These are phyloP conservation scores for Aspergillus fumigatus DNA, from an alignment of 2,329 filamentous ascomycete species.

Conservation along the genomic window DNA sequence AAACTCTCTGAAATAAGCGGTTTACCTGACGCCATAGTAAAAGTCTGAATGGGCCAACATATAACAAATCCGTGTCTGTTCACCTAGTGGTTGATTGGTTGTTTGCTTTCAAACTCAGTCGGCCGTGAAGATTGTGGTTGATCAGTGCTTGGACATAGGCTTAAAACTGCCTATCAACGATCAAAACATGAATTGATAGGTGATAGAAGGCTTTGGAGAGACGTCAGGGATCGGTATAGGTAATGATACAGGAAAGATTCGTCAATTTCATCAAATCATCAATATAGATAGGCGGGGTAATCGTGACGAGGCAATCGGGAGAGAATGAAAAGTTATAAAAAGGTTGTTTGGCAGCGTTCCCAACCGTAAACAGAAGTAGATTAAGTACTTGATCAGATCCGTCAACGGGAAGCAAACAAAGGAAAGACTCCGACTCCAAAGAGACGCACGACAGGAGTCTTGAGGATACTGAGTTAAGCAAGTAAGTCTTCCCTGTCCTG, in stretches of 20 bases:
- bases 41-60: background rate
- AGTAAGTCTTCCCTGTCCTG: conserved; percentile 13
- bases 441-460: background rate
- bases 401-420: background rate
- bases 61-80: background rate
- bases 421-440: conserved; percentile 2
- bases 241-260: conserved; percentile 34
- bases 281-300: conserved; percentile 21
- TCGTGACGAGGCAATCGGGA: conserved; percentile 10
- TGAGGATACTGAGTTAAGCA: conserved; percentile 4
- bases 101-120: conserved; percentile 9
- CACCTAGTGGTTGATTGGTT: background rate
- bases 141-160: background rate
- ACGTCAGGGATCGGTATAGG: conserved; percentile 15
- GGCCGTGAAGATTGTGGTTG: conserved; percentile 10
- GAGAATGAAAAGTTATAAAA: conserved; percentile 3
- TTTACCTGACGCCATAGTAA: conserved; percentile 24
- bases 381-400: background rate
- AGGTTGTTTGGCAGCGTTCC: conserved; percentile 8
- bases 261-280: conserved; percentile 40
- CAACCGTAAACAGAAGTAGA: background rate
- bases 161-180: conserved; percentile 1
- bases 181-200: conserved; percentile 7
- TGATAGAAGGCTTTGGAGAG: conserved; percentile 10
- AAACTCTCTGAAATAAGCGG: background rate